A percentile compares a stretch with the other conserved stretches of the same genome.
Evolutionary conservation across 352 stramenopile species (phyloP).

Genomic region (Phytophthora crassamura): DNA sequence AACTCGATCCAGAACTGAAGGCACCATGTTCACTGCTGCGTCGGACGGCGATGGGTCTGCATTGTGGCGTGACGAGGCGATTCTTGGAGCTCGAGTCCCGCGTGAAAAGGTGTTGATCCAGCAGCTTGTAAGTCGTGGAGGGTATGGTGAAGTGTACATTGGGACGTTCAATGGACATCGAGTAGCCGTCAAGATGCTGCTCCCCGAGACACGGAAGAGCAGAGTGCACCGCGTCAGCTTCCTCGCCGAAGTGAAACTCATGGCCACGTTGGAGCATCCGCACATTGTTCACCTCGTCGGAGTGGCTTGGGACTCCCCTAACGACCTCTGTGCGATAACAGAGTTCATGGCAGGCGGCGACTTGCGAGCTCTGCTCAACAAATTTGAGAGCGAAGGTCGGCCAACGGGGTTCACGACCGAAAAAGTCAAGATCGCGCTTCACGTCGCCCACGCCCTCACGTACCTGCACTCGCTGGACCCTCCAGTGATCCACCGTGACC

Average conservation of each 20-base stretch:
- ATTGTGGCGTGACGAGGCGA: slow-evolving; percentile 20
- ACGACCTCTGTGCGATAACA: slow-evolving; percentile 41
- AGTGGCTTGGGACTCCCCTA: slow-evolving; percentile 43
- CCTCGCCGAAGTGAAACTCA: slow-evolving; percentile 27
- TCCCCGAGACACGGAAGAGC: slow-evolving; percentile 10
- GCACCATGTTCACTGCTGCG: too few relatives aligned
- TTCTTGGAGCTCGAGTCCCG: slow-evolving; percentile 31
- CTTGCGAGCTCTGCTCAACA: slow-evolving; percentile 29
- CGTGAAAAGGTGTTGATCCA: slow-evolving; percentile 33
- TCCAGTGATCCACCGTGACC: slow-evolving; percentile 34
- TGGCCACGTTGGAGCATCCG: slow-evolving; percentile 38
- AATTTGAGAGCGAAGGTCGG: background rate
- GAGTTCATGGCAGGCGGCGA: slow-evolving; percentile 46
- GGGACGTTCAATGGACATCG: slow-evolving; percentile 16
- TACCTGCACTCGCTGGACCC: slow-evolving; percentile 41
- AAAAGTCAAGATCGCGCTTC: slow-evolving; percentile 44
- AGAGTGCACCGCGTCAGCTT: slow-evolving; percentile 20
- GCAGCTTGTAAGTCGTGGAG: slow-evolving; percentile 22
- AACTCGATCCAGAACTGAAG: background rate
- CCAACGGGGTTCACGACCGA: slow-evolving; percentile 23
- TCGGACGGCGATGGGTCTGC: background rate
- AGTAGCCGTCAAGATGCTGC: slow-evolving; percentile 36
- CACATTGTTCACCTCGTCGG: slow-evolving; percentile 48
- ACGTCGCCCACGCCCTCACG: slow-evolving; percentile 40
- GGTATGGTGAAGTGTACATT: slow-evolving; percentile 30